Percentiles rank a stretch among this genome's conserved stretches.
These are phyloP conservation scores for Alternaria sp. DNA, from an alignment of 2,329 filamentous ascomycete genomes.

Conservation along the genomic window DNA sequence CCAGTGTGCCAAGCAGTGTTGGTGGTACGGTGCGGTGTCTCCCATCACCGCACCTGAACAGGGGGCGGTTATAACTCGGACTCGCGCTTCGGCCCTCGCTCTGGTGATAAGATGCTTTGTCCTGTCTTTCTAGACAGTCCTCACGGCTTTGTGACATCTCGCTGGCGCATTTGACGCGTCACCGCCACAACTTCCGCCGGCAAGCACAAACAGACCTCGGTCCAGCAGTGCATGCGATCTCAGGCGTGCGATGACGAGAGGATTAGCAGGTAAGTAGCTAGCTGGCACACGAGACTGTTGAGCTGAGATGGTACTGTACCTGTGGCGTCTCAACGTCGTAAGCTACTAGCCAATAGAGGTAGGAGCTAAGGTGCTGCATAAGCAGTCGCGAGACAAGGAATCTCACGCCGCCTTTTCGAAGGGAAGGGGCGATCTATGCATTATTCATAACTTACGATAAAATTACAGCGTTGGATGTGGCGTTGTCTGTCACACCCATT, in stretches of 20 bases:
- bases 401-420: slow-evolving; percentile 22
- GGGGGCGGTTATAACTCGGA: not conserved
- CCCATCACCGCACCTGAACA: not conserved
- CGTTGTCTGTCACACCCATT: not conserved
- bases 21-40: not conserved
- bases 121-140: not conserved
- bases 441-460: not conserved
- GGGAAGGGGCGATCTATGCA: not conserved
- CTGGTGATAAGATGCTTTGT: not conserved
- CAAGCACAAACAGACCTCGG: not conserved
- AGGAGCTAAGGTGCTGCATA: slow-evolving; percentile 15
- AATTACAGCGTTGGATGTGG: not conserved
- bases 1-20: not conserved
- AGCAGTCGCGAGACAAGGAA: slow-evolving; percentile 12
- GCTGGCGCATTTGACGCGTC: not conserved
- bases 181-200: not conserved
- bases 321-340: slow-evolving; percentile 1
- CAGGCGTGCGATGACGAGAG: not conserved
- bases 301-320: slow-evolving; percentile 8
- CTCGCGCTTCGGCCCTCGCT: not conserved
- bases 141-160: not conserved
- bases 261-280: not conserved
- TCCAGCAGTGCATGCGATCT: not conserved
- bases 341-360: slow-evolving; percentile 3
- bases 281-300: not conserved